phyloP scores from a whole-genome alignment of 305 asterid genomes.

The Striga hermonthica region DNA sequence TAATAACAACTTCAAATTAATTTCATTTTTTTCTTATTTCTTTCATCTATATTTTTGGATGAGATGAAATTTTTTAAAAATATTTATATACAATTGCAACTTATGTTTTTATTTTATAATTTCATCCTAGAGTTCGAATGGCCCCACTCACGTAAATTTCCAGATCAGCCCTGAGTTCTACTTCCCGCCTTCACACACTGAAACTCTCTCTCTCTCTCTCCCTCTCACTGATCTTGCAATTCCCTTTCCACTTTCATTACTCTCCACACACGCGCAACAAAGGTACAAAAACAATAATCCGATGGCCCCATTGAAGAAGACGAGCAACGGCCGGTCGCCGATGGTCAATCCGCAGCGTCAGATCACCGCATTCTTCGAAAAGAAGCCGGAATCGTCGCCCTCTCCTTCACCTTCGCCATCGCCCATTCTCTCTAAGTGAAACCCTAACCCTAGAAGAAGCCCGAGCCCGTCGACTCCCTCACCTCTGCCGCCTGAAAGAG shows the following conservation, averaged over 20 bases:
- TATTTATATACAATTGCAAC: too few species aligned
- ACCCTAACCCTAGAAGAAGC: constrained; percentile 57
- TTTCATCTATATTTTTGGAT: too few species aligned
- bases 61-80: too few species aligned
- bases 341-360: constrained; percentile 79
- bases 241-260: background rate
- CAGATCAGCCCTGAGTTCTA: too few species aligned
- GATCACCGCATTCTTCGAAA: constrained; percentile 73
- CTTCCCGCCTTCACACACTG: constrained; percentile 20
- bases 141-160: too few species aligned
- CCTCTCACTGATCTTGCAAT: background rate
- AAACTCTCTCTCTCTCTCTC: constrained; percentile 16
- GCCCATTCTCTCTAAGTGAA: constrained; percentile 33
- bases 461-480: constrained; percentile 53
- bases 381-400: constrained; percentile 39
- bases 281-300: constrained; percentile 4
- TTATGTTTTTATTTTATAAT: too few species aligned
- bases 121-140: too few species aligned
- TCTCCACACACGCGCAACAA: constrained; percentile 2
- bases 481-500: constrained; percentile 41
- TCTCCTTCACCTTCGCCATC: constrained; percentile 44
- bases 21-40: too few species aligned
- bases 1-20: too few species aligned
- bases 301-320: constrained; percentile 56
- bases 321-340: constrained; percentile 89